A percentile compares a stretch with the other conserved stretches of the same genome.
Evolutionary conservation across 805 yeast species (phyloP).

Genomic region (Torulaspora microellipsoides): DNA sequence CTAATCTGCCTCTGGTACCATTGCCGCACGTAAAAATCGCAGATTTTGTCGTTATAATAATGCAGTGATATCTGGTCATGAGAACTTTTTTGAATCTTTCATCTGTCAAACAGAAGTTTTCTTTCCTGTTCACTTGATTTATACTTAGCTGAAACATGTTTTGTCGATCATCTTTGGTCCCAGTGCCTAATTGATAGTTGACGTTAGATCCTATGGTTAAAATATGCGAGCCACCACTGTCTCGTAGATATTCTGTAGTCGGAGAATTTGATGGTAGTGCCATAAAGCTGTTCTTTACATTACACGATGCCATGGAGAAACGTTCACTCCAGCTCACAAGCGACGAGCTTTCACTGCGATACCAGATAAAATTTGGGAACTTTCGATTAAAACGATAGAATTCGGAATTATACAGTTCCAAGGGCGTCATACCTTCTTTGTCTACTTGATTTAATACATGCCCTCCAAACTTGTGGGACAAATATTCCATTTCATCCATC

Average conservation of each 20-base stretch:
- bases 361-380: slow-evolving; percentile 15
- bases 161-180: slow-evolving; percentile 52
- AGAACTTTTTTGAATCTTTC: slow-evolving; percentile 43
- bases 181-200: slow-evolving; percentile 61
- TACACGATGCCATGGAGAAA: background rate
- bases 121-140: slow-evolving; percentile 17
- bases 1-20: slow-evolving; percentile 68
- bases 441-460: slow-evolving; percentile 50
- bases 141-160: slow-evolving; percentile 40
- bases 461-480: slow-evolving; percentile 21
- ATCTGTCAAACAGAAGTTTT: slow-evolving; percentile 4
- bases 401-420: slow-evolving; percentile 48
- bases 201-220: slow-evolving; percentile 60
- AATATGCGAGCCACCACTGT: slow-evolving; percentile 50
- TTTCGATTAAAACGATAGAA: slow-evolving; percentile 6
- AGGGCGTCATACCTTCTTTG: slow-evolving; percentile 65
- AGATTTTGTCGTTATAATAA: slow-evolving; percentile 51
- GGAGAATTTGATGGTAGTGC: slow-evolving; percentile 1
- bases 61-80: slow-evolving; percentile 63
- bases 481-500: slow-evolving; percentile 23
- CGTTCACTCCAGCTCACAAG: slow-evolving; percentile 9
- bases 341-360: slow-evolving; percentile 2
- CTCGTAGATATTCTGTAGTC: slow-evolving; percentile 21
- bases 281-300: slow-evolving; percentile 7
- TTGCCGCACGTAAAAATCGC: slow-evolving; percentile 60